These are phyloP conservation scores for Lineolata rhizophorae DNA, from an alignment of 495 filamentous ascomycete genomes.

Conservation along the genomic window DNA sequence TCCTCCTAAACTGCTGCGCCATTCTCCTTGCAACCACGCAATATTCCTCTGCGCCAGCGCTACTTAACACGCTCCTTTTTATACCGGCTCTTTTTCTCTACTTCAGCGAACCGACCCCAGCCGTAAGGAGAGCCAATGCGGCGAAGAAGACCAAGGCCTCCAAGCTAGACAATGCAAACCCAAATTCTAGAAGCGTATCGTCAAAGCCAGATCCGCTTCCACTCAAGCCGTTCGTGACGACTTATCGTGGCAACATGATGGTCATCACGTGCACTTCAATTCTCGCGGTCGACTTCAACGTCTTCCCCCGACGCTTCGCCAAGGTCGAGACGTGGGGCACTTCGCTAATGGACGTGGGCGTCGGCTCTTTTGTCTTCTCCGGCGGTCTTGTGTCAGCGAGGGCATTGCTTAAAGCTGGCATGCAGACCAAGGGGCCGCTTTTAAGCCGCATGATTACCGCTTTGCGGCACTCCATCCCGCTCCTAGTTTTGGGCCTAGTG, in stretches of 20 bases:
- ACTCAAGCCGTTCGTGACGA: conserved; percentile 74
- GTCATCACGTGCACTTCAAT: conserved; percentile 83
- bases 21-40: conserved; percentile 70
- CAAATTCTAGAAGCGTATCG: conserved; percentile 1
- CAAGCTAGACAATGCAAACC: conserved; percentile 5
- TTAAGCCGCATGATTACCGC: conserved; percentile 33
- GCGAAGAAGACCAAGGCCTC: conserved; percentile 7
- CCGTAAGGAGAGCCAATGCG: no score
- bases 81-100: conserved; percentile 43
- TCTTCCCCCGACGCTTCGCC: conserved; percentile 85
- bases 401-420: conserved; percentile 51
- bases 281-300: conserved; percentile 84
- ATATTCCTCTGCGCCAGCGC: conserved; percentile 52
- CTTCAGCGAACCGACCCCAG: conserved; percentile 10
- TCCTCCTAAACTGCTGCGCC: conserved; percentile 63
- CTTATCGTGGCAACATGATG: conserved; percentile 79
- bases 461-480: conserved; percentile 57
- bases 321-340: conserved; percentile 98
- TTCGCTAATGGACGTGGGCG: conserved; percentile 92
- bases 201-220: conserved; percentile 28
- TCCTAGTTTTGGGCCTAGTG: conserved; percentile 61
- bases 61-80: conserved; percentile 56
- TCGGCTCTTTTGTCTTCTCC: conserved; percentile 94
- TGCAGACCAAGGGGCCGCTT: conserved; percentile 20
- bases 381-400: conserved; percentile 81